These are phyloP conservation scores for Paxillus rubicundulus DNA, from an alignment of 768 basidiomycete species.

Conservation along the genomic window DNA sequence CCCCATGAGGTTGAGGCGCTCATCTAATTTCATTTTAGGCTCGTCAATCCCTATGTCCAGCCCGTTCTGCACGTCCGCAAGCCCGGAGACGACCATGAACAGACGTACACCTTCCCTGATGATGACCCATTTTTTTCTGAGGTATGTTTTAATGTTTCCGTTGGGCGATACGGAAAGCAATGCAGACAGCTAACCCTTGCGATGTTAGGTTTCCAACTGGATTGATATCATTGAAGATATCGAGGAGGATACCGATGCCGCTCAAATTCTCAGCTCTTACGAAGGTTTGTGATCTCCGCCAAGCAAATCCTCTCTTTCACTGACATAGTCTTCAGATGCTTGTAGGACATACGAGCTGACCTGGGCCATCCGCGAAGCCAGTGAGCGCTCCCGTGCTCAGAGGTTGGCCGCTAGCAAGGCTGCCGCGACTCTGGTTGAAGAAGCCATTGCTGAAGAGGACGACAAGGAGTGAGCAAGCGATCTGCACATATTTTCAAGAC, in stretches of 20 bases:
- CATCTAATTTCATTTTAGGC: constrained; percentile 41
- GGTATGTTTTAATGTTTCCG: constrained; percentile 28
- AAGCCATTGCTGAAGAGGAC: constrained; percentile 24
- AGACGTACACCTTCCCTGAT: constrained; percentile 66
- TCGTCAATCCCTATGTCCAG: constrained; percentile 91
- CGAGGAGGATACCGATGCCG: constrained; percentile 78
- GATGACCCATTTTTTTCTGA: constrained; percentile 97
- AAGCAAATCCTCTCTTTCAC: background rate
- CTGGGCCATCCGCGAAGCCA: constrained; percentile 87
- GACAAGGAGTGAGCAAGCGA: constrained; percentile 14
- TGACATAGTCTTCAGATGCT: constrained; percentile 52
- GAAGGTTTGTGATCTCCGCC: constrained; percentile 53
- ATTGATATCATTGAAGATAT: constrained; percentile 89
- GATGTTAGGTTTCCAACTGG: constrained; percentile 63
- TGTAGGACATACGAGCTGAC: constrained; percentile 88
- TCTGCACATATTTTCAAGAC: background rate
- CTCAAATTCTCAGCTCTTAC: constrained; percentile 78
- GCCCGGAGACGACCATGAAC: constrained; percentile 78
- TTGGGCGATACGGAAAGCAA: background rate
- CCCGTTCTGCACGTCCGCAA: constrained; percentile 84
- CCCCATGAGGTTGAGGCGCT: constrained; percentile 5
- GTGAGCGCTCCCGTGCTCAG: constrained; percentile 59
- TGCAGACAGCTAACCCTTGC: background rate
- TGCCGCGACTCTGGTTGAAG: constrained; percentile 25
- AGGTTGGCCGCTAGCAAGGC: constrained; percentile 39